Base-by-base conservation (phyloP, 352 stramenopile genomes). In the Halophytophthora batemanensis region DNA sequence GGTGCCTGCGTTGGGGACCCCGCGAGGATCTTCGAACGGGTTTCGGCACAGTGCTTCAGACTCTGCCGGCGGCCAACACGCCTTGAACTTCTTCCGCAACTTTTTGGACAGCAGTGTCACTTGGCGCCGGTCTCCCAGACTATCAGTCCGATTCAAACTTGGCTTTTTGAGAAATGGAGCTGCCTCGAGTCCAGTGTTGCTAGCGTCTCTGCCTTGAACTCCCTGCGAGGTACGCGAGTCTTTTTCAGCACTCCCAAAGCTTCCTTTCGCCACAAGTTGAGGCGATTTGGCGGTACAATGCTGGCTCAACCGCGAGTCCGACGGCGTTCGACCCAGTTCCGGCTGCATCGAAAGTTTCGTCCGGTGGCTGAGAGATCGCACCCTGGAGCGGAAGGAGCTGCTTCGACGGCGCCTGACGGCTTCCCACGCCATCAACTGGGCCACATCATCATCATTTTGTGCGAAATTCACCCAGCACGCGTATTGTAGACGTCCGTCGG, bases 61-160 rank as follows among this genome's bases (percentile, higher is more conserved):
- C 6, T 61, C 56, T 33, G 59, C 39, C 18, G 59, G 43, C 25
- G 68, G 45, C 42, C 63, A 75, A 17, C 59, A 74, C 13, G 60
- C 44, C 37, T 70, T 60, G 36, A 75, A 83, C 39, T 82, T 87
- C 43, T 79, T 79, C 17, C 37, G 55, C 66, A 85, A 69, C 6
- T 64, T 67, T 21, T 58, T 65, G 2, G 71, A 74, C n/a, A 87
- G 50, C 3, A 87, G 51, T n/a, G 68, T 69, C 18, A 87, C 18
- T 35, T 50, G 56, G 17, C 40, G 53, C 14, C 36, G 28, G 6
- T 43, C 56, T 38, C 33, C 19, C 40, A 45, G 15, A 8, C 40
- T 45, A 42, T 56, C 33, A 12, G 23, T 29, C 4, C 38, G 21
- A 8, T 17, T 22, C 23, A 38, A 37, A 5, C 29, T 56, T 10